Percentiles rank a stretch among this genome's conserved stretches.
phyloP scores from a whole-genome alignment of 2,329 filamentous ascomycete genomes.

The Tolypocladium tropicale region DNA sequence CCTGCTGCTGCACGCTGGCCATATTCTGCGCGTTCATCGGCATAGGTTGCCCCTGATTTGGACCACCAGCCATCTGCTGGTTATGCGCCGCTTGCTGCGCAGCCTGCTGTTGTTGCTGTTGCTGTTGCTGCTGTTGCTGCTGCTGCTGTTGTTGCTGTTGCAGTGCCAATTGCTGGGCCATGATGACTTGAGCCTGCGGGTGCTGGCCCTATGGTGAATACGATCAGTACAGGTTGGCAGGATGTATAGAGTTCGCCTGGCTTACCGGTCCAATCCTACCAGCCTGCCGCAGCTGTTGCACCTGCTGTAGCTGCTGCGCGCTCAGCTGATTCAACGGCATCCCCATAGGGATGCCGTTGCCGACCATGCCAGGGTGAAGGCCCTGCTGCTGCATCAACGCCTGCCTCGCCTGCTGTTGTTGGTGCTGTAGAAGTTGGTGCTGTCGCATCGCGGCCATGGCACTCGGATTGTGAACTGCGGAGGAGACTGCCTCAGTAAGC shows the following conservation, averaged over 20 bases:
- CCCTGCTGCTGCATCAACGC: conserved; percentile 44
- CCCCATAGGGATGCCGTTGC: conserved; percentile 38
- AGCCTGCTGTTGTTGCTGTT: conserved; percentile 21
- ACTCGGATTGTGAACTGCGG: conserved; percentile 24
- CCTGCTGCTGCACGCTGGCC: conserved; percentile 24
- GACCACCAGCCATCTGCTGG: conserved; percentile 28
- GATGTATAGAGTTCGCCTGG: neutral
- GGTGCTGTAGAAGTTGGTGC: conserved; percentile 47
- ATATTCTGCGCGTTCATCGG: conserved; percentile 38
- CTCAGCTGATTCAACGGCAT: conserved; percentile 39
- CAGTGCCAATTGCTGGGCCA: conserved; percentile 38
- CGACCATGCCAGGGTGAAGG: conserved; percentile 39
- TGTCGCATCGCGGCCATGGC: conserved; percentile 37
- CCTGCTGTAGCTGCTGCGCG: conserved; percentile 42
- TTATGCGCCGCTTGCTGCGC: conserved; percentile 22
- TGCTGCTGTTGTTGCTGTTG: conserved; percentile 31
- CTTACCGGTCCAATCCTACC: conserved; percentile 32
- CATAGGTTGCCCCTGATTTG: conserved; percentile 35
- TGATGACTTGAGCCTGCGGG: conserved; percentile 25
- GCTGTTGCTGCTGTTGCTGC: conserved; percentile 32
- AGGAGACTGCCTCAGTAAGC: neutral
- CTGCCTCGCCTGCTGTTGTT: conserved; percentile 41
- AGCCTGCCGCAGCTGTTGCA: conserved; percentile 36
- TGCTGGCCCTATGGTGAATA: conserved; percentile 15
- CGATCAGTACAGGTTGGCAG: neutral